These are phyloP conservation scores for Hemileccinum impolitum DNA, from an alignment of 768 basidiomycete species.

Conservation along the genomic window DNA sequence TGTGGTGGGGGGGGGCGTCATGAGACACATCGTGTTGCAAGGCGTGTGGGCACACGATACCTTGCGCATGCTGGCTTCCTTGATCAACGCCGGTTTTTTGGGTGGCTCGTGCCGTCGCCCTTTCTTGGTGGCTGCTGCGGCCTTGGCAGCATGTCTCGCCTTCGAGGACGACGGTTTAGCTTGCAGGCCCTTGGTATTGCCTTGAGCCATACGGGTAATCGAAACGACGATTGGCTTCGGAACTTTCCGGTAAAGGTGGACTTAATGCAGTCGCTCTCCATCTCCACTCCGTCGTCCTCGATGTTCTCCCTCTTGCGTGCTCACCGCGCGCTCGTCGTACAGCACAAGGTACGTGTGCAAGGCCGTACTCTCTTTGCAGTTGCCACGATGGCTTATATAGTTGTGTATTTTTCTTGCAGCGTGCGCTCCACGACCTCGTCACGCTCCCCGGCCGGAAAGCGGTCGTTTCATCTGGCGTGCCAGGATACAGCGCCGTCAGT, in stretches of 20 bases:
- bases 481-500: slow-evolving; percentile 82
- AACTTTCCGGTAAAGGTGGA: slow-evolving; percentile 22
- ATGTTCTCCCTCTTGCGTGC: slow-evolving; percentile 51
- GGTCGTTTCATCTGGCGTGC: slow-evolving; percentile 70
- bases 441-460: slow-evolving; percentile 59
- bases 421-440: slow-evolving; percentile 70
- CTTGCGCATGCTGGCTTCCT: slow-evolving; percentile 75
- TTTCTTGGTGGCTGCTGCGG: slow-evolving; percentile 72
- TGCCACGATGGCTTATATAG: neutral
- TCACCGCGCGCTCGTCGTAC: slow-evolving; percentile 45
- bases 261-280: neutral
- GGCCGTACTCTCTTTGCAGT: neutral
- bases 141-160: slow-evolving; percentile 59
- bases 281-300: slow-evolving; percentile 16
- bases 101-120: slow-evolving; percentile 76
- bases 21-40: neutral
- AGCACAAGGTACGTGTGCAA: slow-evolving; percentile 41
- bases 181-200: slow-evolving; percentile 76
- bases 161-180: slow-evolving; percentile 44
- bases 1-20: neutral
- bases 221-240: slow-evolving; percentile 9
- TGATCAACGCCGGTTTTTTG: slow-evolving; percentile 71
- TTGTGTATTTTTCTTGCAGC: slow-evolving; percentile 38
- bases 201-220: slow-evolving; percentile 61
- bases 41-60: slow-evolving; percentile 33